phyloP scores from a whole-genome alignment of 805 yeast genomes.

The Pichia occidentalis region DNA sequence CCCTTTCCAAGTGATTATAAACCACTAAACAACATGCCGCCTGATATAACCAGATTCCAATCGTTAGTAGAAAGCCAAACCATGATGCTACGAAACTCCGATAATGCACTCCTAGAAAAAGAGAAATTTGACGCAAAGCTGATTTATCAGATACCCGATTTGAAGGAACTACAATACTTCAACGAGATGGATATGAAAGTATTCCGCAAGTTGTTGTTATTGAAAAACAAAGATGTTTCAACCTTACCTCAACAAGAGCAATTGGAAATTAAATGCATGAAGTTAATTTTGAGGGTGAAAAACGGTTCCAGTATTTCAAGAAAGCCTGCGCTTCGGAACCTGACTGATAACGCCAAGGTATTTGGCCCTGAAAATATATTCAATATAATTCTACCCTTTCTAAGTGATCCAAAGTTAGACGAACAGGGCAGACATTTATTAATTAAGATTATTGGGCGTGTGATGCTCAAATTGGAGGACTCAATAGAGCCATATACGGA shows the following conservation, averaged over 20 bases:
- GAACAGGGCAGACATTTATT: slow-evolving; percentile 80
- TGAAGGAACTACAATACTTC: slow-evolving; percentile 59
- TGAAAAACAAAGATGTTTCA: slow-evolving; percentile 21
- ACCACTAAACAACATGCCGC: slow-evolving; percentile 30
- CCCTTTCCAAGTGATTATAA: slow-evolving; percentile 40
- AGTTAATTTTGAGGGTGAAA: slow-evolving; percentile 60
- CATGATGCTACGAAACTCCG: slow-evolving; percentile 23
- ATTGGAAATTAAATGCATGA: slow-evolving; percentile 55
- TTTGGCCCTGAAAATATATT: slow-evolving; percentile 70
- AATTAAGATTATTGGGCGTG: slow-evolving; percentile 67
- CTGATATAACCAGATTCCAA: slow-evolving; percentile 28
- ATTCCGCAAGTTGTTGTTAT: slow-evolving; percentile 52
- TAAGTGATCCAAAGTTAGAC: slow-evolving; percentile 64
- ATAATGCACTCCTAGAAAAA: slow-evolving; percentile 22
- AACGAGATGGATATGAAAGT: slow-evolving; percentile 65
- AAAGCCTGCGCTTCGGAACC: slow-evolving; percentile 58
- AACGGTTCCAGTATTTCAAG: slow-evolving; percentile 70
- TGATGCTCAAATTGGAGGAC: slow-evolving; percentile 59
- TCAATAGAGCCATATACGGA: slow-evolving; percentile 66
- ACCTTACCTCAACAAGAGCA: slow-evolving; percentile 44
- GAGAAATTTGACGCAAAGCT: slow-evolving; percentile 31
- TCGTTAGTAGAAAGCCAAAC: neutral
- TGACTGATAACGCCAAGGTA: slow-evolving; percentile 55
- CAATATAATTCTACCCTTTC: slow-evolving; percentile 64
- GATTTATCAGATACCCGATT: slow-evolving; percentile 55